phyloP scores from a whole-genome alignment of 139 green algal genomes.

The Deuterostichococcus epilithicus region DNA sequence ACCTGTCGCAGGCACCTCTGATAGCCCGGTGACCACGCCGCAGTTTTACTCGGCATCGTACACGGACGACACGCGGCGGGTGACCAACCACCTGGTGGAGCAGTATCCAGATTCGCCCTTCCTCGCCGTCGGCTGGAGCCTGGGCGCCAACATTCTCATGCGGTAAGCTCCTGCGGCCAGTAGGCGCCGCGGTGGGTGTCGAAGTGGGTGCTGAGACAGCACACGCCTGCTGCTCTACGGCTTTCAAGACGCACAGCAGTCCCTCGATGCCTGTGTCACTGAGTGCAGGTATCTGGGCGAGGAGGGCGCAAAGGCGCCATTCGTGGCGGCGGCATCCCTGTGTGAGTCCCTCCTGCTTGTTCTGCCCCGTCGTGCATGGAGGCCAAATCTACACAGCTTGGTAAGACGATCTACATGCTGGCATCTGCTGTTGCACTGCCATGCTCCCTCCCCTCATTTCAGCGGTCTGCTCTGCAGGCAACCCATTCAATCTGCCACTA shows the following conservation, averaged over 20 bases:
- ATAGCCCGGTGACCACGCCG: conserved; percentile 80
- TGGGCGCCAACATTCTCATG: conserved; percentile 28
- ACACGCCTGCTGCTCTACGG: too few species aligned
- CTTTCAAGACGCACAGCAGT: too few species aligned
- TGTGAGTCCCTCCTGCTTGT: conserved; percentile 41
- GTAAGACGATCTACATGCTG: too few species aligned
- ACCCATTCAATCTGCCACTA: conserved; percentile 81
- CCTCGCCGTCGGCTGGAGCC: not conserved
- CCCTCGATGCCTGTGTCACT: not conserved
- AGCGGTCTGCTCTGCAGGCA: conserved; percentile 29
- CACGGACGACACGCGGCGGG: conserved; percentile 73
- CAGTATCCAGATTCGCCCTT: not conserved
- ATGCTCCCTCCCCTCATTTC: too few species aligned
- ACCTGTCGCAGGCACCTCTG: conserved; percentile 57
- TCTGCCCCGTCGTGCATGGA: too few species aligned
- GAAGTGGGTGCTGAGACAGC: too few species aligned
- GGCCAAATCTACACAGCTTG: too few species aligned
- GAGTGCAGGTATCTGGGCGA: conserved; percentile 52
- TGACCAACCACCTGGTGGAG: not conserved
- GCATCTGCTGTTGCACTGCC: too few species aligned
- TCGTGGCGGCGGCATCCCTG: conserved; percentile 78
- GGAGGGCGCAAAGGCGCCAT: conserved; percentile 54
- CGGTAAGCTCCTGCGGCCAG: too few species aligned
- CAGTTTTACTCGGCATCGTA: conserved; percentile 96
- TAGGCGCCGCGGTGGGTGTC: too few species aligned